These are phyloP conservation scores for Ogataea paraovalis DNA, from an alignment of 805 yeast genomes.

Conservation along the genomic window DNA sequence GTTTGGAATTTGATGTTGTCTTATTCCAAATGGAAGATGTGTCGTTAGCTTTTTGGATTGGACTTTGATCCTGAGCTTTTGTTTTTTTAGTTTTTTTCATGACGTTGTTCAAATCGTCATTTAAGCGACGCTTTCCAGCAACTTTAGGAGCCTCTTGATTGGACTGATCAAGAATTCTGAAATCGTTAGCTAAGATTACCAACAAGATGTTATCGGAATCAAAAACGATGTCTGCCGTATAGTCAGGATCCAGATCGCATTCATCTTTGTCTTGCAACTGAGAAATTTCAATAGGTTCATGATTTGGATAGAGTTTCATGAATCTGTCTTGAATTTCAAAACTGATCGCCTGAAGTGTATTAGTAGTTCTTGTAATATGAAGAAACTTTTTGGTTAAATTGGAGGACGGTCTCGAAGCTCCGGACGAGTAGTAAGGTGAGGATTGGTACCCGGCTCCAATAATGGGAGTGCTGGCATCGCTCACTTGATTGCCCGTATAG, in stretches of 20 bases:
- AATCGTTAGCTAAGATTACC: constrained; percentile 42
- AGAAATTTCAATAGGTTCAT: constrained; percentile 49
- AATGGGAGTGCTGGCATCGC: constrained; percentile 28
- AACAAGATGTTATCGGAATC: constrained; percentile 43
- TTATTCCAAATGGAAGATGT: constrained; percentile 22
- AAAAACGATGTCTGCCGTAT: constrained; percentile 60
- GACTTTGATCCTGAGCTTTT: constrained; percentile 13
- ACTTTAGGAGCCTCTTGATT: background rate
- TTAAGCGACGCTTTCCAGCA: constrained; percentile 22
- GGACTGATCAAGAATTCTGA: constrained; percentile 6
- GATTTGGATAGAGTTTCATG: constrained; percentile 61
- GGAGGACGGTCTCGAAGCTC: background rate
- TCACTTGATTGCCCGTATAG: constrained; percentile 15
- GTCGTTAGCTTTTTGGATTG: background rate
- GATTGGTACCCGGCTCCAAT: constrained; percentile 8
- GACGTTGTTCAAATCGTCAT: constrained; percentile 23
- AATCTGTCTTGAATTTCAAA: constrained; percentile 54
- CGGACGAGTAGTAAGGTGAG: constrained; percentile 11
- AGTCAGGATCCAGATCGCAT: constrained; percentile 81
- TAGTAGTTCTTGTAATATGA: constrained; percentile 51
- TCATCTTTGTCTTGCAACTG: constrained; percentile 62
- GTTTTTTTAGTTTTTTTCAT: constrained; percentile 31
- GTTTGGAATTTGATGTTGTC: constrained; percentile 1
- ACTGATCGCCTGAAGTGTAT: constrained; percentile 45
- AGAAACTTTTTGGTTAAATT: constrained; percentile 45